A percentile compares a stretch with the other conserved stretches of the same genome.
Conservation (phyloP, 192 early-diverging fungal genomes). For the Entomortierella parvispora region DNA sequence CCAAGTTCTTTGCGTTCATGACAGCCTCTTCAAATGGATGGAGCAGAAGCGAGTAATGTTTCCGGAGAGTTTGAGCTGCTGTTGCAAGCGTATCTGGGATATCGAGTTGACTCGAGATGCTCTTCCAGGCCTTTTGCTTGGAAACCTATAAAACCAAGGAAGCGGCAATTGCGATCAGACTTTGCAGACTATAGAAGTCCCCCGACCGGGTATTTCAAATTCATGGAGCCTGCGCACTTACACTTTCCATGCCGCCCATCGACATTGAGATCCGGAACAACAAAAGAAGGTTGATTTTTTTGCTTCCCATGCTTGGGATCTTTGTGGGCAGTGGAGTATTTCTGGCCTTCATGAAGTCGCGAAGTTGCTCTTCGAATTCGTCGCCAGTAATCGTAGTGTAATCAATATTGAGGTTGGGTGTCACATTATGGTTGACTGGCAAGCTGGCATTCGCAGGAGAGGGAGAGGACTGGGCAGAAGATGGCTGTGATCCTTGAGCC, state of each 20-base stretch:
- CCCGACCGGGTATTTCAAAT: neutral
- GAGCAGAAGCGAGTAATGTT: conserved; percentile 44
- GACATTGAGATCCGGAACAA: conserved; percentile 45
- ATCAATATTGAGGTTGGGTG: conserved; percentile 46
- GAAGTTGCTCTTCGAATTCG: conserved; percentile 48
- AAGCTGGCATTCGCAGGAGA: conserved; percentile 45
- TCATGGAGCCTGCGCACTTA: neutral
- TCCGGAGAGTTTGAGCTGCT: conserved; percentile 47
- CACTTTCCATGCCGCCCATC: conserved; percentile 53
- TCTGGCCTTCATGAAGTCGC: conserved; percentile 43
- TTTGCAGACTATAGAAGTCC: neutral
- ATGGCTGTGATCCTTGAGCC: conserved; percentile 43
- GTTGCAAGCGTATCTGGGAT: conserved; percentile 49
- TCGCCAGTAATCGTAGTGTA: conserved; percentile 36
- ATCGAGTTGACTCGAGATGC: conserved; percentile 44
- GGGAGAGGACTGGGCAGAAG: conserved; percentile 47
- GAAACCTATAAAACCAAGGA: conserved; percentile 30
- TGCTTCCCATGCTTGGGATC: conserved; percentile 51
- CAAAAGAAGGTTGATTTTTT: conserved; percentile 46
- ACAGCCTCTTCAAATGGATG: conserved; percentile 50
- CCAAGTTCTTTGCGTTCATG: conserved; percentile 27
- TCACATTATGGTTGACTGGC: conserved; percentile 35
- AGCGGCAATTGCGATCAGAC: neutral
- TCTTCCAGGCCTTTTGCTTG: conserved; percentile 53
- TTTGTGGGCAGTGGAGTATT: conserved; percentile 44